These are phyloP conservation scores for Pisolithus albus DNA, from an alignment of 768 basidiomycete genomes.

Conservation along the genomic window DNA sequence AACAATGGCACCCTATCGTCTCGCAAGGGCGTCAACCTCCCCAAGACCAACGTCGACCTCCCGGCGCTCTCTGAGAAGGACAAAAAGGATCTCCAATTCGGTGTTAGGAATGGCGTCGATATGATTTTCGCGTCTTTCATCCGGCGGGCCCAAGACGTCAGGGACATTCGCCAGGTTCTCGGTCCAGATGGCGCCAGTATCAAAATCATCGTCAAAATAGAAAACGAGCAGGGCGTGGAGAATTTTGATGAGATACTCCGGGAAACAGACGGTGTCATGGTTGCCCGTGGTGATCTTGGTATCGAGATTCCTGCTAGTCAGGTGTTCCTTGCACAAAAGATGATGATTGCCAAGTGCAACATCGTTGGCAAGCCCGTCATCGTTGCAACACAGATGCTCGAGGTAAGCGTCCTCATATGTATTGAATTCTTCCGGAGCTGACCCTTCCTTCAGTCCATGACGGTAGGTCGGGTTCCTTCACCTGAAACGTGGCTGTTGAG, in stretches of 20 bases:
- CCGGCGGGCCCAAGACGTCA: slow-evolving; percentile 89
- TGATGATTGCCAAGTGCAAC: slow-evolving; percentile 99
- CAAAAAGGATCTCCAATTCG: slow-evolving; percentile 90
- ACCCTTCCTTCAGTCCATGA: slow-evolving; percentile 70
- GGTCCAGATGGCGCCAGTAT: slow-evolving; percentile 93
- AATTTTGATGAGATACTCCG: slow-evolving; percentile 98
- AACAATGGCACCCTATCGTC: slow-evolving; percentile 93
- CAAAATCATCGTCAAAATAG: slow-evolving; percentile 99
- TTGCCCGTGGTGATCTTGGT: slow-evolving; percentile 97
- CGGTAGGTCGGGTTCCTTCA: slow-evolving; percentile 40
- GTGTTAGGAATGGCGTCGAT: slow-evolving; percentile 96
- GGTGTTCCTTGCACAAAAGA: slow-evolving; percentile 99
- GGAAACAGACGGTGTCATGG: slow-evolving; percentile 98
- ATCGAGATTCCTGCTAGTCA: slow-evolving; percentile 99
- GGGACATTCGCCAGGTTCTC: slow-evolving; percentile 86
- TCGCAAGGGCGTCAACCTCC: slow-evolving; percentile 98
- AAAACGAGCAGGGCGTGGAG: slow-evolving; percentile 97
- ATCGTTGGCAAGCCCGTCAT: slow-evolving; percentile 97
- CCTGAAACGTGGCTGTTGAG: slow-evolving; percentile 2
- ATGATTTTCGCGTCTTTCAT: slow-evolving; percentile 99
- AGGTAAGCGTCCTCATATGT: slow-evolving; percentile 41
- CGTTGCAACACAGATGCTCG: slow-evolving; percentile 99
- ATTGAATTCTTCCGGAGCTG: slow-evolving; percentile 2
- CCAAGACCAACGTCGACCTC: slow-evolving; percentile 95
- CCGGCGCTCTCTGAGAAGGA: slow-evolving; percentile 98